Percentiles rank a stretch among this genome's conserved stretches.
These are phyloP conservation scores for Hondaea fermentalgiana DNA, from an alignment of 108 stramenopile species.

Conservation along the genomic window DNA sequence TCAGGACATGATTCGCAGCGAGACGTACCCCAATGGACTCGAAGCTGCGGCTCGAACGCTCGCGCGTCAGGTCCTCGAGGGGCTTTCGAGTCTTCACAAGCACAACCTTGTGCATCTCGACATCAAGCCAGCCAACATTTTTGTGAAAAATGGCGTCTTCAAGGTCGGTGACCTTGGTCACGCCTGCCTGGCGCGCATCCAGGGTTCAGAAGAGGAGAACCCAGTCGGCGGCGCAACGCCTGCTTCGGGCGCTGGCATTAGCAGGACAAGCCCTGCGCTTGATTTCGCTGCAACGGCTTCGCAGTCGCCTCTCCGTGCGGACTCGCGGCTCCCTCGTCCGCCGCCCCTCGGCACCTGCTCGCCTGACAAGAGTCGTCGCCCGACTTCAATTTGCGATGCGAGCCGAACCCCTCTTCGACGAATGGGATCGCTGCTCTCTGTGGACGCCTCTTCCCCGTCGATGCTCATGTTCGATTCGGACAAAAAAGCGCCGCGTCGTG, in stretches of 20 bases:
- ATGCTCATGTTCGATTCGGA: not conserved
- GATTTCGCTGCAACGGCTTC: too few relatives aligned
- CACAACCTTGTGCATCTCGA: slow-evolving; percentile 40
- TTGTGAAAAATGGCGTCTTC: slow-evolving; percentile 36
- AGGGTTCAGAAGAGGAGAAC: not conserved
- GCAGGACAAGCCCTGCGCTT: too few relatives aligned
- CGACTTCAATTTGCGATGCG: not conserved
- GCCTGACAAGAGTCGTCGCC: not conserved
- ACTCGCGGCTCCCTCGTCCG: not conserved
- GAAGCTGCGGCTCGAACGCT: not conserved
- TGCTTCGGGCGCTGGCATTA: too few relatives aligned
- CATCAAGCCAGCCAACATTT: slow-evolving; percentile 50
- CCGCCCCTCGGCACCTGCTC: not conserved
- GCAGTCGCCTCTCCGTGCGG: not conserved
- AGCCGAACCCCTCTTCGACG: not conserved
- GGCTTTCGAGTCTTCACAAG: slow-evolving; percentile 29
- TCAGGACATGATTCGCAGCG: slow-evolving; percentile 27
- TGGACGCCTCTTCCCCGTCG: not conserved
- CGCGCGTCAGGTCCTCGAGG: slow-evolving; percentile 34
- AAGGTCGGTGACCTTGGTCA: slow-evolving; percentile 49
- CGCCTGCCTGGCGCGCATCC: slow-evolving; percentile 15
- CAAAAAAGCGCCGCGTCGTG: not conserved
- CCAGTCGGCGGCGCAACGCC: not conserved
- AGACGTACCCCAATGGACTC: slow-evolving; percentile 2
- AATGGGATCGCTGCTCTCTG: not conserved